A percentile compares a stretch with the other conserved stretches of the same genome.
These are phyloP conservation scores for Fusarium coffeatum DNA, from an alignment of 2,329 filamentous ascomycete species.

Conservation along the genomic window DNA sequence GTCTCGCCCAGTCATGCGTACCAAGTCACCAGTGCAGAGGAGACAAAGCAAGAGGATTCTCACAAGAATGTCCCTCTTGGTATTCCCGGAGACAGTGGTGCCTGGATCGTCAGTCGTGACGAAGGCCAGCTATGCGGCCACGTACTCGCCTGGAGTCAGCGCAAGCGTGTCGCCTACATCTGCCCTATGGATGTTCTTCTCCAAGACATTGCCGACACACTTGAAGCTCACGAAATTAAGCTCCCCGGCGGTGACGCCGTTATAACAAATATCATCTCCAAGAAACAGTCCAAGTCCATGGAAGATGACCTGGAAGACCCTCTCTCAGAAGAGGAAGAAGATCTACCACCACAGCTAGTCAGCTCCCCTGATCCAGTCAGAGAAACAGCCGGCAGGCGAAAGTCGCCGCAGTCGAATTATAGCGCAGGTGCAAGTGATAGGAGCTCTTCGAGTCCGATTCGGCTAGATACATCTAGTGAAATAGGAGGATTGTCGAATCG, in stretches of 20 bases:
- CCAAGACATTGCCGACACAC: constrained; percentile 82
- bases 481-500: constrained; percentile 46
- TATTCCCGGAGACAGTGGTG: constrained; percentile 89
- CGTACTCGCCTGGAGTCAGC: constrained; percentile 86
- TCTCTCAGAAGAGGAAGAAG: constrained; percentile 48
- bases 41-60: constrained; percentile 30
- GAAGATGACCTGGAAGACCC: constrained; percentile 47
- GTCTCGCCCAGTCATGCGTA: constrained; percentile 80
- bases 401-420: constrained; percentile 23
- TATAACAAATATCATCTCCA: constrained; percentile 40
- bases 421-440: constrained; percentile 29
- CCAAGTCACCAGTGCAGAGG: constrained; percentile 62
- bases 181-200: constrained; percentile 94
- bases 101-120: constrained; percentile 87
- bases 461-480: constrained; percentile 46
- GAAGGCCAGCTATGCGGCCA: constrained; percentile 88
- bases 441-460: constrained; percentile 45
- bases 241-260: constrained; percentile 71
- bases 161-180: constrained; percentile 87
- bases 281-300: constrained; percentile 24
- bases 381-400: constrained; percentile 7
- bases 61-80: constrained; percentile 59
- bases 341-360: constrained; percentile 29
- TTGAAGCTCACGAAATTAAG: constrained; percentile 76
- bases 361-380: constrained; percentile 13